phyloP scores from a whole-genome alignment of 106 monocot species.

The Ottelia alismoides region DNA sequence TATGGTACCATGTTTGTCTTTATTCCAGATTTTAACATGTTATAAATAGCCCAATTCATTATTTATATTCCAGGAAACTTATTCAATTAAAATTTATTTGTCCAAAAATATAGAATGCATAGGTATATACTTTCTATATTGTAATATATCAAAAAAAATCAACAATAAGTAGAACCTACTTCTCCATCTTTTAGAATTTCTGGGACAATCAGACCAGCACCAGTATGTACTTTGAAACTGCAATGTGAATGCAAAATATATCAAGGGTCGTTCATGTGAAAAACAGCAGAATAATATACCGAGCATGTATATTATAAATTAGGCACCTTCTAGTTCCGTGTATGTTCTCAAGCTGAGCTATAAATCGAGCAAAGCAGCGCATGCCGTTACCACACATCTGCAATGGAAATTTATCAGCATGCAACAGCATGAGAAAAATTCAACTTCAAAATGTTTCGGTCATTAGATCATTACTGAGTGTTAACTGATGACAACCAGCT shows the following conservation, averaged over 20 bases:
- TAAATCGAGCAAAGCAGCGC: slow-evolving; percentile 87
- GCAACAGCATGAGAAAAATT: too few species aligned
- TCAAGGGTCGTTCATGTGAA: neutral
- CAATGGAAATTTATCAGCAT: slow-evolving; percentile 3
- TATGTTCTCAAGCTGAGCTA: slow-evolving; percentile 75
- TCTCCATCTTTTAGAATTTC: slow-evolving; percentile 84
- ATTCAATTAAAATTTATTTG: too few species aligned
- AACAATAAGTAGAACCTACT: slow-evolving; percentile 27
- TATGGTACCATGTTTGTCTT: too few species aligned
- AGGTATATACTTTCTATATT: too few species aligned
- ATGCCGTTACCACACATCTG: slow-evolving; percentile 98
- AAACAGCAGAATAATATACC: neutral
- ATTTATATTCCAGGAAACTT: too few species aligned
- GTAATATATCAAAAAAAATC: neutral
- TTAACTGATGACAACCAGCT: too few species aligned
- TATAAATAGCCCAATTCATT: too few species aligned
- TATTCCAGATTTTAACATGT: too few species aligned
- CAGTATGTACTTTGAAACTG: slow-evolving; percentile 95
- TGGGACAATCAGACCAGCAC: slow-evolving; percentile 93
- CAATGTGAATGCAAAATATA: slow-evolving; percentile 1
- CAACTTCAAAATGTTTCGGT: too few species aligned
- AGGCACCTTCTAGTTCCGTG: slow-evolving; percentile 54
- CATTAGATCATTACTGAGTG: too few species aligned
- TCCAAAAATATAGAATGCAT: too few species aligned
- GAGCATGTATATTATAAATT: neutral